phyloP scores from a whole-genome alignment of 495 filamentous ascomycete species.

The Apiosordaria backusii region DNA sequence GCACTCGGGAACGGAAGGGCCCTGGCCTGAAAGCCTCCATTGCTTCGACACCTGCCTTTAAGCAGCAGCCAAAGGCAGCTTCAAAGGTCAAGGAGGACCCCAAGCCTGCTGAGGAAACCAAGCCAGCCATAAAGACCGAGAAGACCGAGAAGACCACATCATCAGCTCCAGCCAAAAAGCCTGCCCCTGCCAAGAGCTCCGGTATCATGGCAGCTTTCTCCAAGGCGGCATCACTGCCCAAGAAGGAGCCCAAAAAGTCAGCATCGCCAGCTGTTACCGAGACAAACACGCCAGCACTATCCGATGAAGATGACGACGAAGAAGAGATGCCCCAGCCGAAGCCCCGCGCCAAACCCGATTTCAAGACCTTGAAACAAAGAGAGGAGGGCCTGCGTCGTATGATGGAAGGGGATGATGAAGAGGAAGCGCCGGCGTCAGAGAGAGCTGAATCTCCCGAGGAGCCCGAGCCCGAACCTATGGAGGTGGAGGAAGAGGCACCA shows the following conservation, averaged over 20 bases:
- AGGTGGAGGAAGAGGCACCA: constrained; percentile 16
- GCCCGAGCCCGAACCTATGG: constrained; percentile 18
- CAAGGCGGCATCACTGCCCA: constrained; percentile 67
- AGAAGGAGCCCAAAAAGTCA: constrained; percentile 46
- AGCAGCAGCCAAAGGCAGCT: constrained; percentile 21
- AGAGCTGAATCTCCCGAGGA: constrained; percentile 61
- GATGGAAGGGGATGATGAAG: constrained; percentile 82
- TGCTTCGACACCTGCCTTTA: constrained; percentile 10
- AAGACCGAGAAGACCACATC: constrained; percentile 10
- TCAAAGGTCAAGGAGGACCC: constrained; percentile 36
- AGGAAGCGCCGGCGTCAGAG: constrained; percentile 25
- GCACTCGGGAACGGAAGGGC: constrained; percentile 37
- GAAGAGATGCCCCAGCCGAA: constrained; percentile 49
- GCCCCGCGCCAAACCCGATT: constrained; percentile 31
- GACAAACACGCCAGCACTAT: constrained; percentile 57
- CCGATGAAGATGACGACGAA: constrained; percentile 56
- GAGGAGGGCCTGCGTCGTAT: constrained; percentile 71
- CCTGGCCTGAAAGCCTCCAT: constrained; percentile 23
- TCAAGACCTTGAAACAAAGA: constrained; percentile 63
- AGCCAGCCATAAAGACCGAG: constrained; percentile 25
- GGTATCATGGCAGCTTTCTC: constrained; percentile 82
- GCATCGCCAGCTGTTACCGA: constrained; percentile 51
- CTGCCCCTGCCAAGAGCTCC: constrained; percentile 31
- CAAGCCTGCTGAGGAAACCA: constrained; percentile 27
- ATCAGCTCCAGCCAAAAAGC: constrained; percentile 39